These are phyloP conservation scores for Malbranchea zuffiana DNA, from an alignment of 2,329 filamentous ascomycete genomes.

Conservation along the genomic window DNA sequence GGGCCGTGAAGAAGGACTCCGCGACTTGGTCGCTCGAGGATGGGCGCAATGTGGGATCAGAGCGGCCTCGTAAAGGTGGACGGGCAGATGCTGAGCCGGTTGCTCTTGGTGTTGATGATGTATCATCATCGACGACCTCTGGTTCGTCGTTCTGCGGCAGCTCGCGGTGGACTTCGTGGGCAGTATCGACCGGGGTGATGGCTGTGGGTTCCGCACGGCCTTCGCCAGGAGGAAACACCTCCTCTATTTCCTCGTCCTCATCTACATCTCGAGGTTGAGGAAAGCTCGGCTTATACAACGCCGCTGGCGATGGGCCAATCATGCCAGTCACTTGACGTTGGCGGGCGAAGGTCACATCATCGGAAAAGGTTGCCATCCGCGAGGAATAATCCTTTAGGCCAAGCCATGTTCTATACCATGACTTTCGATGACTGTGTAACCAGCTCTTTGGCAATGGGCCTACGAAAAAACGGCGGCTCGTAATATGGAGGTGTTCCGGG, in stretches of 20 bases:
- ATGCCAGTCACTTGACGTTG: constrained; percentile 24
- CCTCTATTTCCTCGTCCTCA: constrained; percentile 16
- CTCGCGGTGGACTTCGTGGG: constrained; percentile 1
- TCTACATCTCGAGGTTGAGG: constrained; percentile 26
- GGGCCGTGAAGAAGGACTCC: constrained; percentile 11
- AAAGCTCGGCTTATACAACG: constrained; percentile 21
- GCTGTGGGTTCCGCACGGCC: constrained; percentile 1
- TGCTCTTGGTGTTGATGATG: background rate
- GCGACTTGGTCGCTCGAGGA: constrained; percentile 9
- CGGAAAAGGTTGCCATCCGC: constrained; percentile 42
- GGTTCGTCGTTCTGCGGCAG: background rate
- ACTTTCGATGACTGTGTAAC: constrained; percentile 51
- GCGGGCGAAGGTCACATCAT: constrained; percentile 33
- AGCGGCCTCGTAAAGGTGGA: background rate
- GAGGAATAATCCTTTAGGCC: constrained; percentile 39
- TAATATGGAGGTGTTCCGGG: constrained; percentile 51
- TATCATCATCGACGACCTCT: background rate
- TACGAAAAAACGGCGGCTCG: constrained; percentile 52
- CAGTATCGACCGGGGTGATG: constrained; percentile 12
- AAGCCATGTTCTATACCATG: constrained; percentile 47
- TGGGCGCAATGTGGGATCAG: constrained; percentile 6
- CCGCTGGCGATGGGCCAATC: constrained; percentile 21
- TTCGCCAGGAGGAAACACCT: constrained; percentile 4
- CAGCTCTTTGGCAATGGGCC: constrained; percentile 55
- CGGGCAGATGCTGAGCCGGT: background rate